Evolutionary conservation across 257 asterid genomes (phyloP), one percentile per base, ranked within the genome.

Genomic region (Misopates orontium): DNA sequence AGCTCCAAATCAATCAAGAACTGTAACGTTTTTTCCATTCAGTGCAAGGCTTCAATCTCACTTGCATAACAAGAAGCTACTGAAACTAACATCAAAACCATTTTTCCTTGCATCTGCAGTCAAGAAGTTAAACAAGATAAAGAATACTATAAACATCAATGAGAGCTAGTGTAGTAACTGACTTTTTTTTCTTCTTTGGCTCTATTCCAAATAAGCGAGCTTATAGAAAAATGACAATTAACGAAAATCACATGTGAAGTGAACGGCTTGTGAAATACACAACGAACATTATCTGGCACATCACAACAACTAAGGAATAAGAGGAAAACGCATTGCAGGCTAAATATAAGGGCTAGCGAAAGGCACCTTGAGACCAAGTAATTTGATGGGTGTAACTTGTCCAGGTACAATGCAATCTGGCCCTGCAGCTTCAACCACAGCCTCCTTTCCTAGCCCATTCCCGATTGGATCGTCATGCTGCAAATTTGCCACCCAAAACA

Each of bases 361-460:
- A 48, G 55, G 67, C 75, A 89, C 99, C 99, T 87, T 90, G 28
- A 93, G 82, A 71, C 97, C 99, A 57, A 93, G 87, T 73, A 93
- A 63, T 70, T 86, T 93, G 75, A 93, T 42, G 10, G 96, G 99
- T 48, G 72, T 53, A 72, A 63, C 47, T 83, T 83, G 96, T 53
- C 99, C 97, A 14, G 96, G 99, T 62, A 93, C 95, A 70, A 90
- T 82, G 77, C 97, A 93, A 69, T 93, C 99, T 10, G 96, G 95
- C 0, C 97, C 99, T 3, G 99, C 97, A 53, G 99, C 87, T 80
- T 93, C 99, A 68, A 88, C 81, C 15, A 93, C 66, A 32, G 97
- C 97, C 76, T 77, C 96, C 61, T 67, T 83, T 40, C 92, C 97
- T 40, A 93, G 74, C 1, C 96, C 95, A 56, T 80, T 76, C 16